These are phyloP conservation scores for Populus hybrid DNA, from an alignment of 441 rosid genomes.

Conservation along the genomic window DNA sequence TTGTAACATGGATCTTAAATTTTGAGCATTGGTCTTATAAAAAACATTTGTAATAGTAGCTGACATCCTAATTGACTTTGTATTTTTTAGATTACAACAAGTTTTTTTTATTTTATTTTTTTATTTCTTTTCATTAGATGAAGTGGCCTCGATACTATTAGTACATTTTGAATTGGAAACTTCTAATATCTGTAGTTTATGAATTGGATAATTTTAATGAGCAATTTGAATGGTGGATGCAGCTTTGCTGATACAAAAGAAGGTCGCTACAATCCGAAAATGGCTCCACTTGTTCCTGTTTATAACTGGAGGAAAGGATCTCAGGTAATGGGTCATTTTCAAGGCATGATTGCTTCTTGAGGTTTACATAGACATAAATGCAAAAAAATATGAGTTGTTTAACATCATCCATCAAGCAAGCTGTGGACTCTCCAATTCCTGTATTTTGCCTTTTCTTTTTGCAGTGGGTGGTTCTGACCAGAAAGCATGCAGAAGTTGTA, in stretches of 20 bases:
- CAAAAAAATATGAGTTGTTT: background rate
- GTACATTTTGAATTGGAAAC: background rate
- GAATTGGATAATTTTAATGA: background rate
- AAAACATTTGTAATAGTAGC: background rate
- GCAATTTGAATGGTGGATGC: slow-evolving; percentile 28
- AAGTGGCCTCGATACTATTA: background rate
- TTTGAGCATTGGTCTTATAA: background rate
- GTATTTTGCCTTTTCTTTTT: slow-evolving; percentile 23
- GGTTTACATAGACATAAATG: background rate
- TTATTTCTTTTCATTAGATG: background rate
- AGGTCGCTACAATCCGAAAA: slow-evolving; percentile 95
- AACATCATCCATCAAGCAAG: background rate
- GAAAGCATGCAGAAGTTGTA: slow-evolving; percentile 84
- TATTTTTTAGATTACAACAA: background rate
- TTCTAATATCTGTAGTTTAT: background rate
- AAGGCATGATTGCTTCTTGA: slow-evolving; percentile 11
- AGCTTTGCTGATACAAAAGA: slow-evolving; percentile 97
- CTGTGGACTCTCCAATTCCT: slow-evolving; percentile 17
- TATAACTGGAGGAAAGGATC: slow-evolving; percentile 98
- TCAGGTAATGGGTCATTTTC: slow-evolving; percentile 52
- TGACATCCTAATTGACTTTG: background rate
- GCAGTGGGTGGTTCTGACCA: slow-evolving; percentile 90
- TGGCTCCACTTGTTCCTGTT: slow-evolving; percentile 72
- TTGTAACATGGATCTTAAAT: background rate
- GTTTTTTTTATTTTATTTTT: too few species aligned